A percentile compares a stretch with the other conserved stretches of the same genome.
phyloP scores from a whole-genome alignment of 106 monocot species.

The Amphibolis antarctica region DNA sequence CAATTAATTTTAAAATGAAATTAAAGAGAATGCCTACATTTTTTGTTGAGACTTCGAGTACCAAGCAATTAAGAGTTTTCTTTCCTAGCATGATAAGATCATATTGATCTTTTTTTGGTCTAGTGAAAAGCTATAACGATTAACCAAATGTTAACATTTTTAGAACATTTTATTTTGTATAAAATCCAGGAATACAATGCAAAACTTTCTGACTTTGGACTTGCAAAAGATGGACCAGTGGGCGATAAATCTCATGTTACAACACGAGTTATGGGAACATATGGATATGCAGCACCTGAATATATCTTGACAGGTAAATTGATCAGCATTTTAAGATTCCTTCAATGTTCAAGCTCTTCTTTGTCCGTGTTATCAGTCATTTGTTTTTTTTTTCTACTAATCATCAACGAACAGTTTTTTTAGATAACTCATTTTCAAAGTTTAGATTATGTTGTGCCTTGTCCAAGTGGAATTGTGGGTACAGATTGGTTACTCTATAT shows the following conservation, averaged over 20 bases:
- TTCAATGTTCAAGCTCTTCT: neutral
- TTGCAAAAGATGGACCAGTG: slow-evolving; percentile 50
- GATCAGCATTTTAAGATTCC: neutral
- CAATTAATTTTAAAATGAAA: too few species aligned
- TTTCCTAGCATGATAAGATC: too few species aligned
- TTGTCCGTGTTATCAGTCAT: neutral
- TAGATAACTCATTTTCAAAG: too few species aligned
- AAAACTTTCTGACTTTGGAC: slow-evolving; percentile 51
- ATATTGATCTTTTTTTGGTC: neutral
- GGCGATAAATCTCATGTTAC: slow-evolving; percentile 52
- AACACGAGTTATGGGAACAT: slow-evolving; percentile 53
- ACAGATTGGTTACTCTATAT: too few species aligned
- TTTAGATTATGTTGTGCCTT: too few species aligned
- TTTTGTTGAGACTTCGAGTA: too few species aligned
- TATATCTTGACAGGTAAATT: slow-evolving; percentile 45
- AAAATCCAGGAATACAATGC: slow-evolving; percentile 39
- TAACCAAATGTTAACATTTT: neutral
- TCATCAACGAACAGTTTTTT: too few species aligned
- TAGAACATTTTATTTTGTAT: neutral
- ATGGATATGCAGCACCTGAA: slow-evolving; percentile 50
- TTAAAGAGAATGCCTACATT: too few species aligned
- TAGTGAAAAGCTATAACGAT: neutral
- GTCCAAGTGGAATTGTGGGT: too few species aligned
- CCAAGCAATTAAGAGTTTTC: too few species aligned
- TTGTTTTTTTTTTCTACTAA: neutral